Conservation (phyloP, 139 green algal genomes). For the Coelastrella sp. region DNA sequence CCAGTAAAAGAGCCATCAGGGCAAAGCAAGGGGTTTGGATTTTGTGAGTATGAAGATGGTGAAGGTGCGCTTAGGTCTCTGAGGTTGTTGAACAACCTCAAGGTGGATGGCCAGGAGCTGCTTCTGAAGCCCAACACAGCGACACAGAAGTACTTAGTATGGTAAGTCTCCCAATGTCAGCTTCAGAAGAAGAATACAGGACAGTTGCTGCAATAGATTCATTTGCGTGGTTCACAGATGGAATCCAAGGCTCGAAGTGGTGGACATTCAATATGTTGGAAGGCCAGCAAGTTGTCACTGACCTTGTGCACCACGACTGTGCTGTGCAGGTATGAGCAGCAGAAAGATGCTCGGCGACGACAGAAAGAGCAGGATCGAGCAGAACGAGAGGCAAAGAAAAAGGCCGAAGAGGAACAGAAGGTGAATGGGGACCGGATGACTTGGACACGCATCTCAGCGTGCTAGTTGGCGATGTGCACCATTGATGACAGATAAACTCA, state of each 20-base stretch:
- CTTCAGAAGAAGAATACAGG: too few species aligned
- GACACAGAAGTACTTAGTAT: constrained; percentile 67
- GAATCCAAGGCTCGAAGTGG: too few species aligned
- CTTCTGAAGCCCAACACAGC: constrained; percentile 87
- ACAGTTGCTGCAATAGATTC: too few species aligned
- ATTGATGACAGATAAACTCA: too few species aligned
- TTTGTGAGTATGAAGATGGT: constrained; percentile 87
- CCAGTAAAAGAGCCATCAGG: constrained; percentile 80
- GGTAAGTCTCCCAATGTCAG: too few species aligned
- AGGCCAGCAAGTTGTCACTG: neutral
- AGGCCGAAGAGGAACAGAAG: constrained; percentile 52
- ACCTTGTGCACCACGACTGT: neutral
- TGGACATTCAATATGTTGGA: too few species aligned
- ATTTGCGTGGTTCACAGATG: too few species aligned
- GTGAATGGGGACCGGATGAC: neutral
- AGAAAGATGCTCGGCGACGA: constrained; percentile 57
- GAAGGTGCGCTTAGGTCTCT: constrained; percentile 81
- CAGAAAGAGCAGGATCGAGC: constrained; percentile 55
- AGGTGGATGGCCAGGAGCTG: constrained; percentile 88
- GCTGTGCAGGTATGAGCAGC: constrained; percentile 64
- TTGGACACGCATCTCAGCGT: neutral
- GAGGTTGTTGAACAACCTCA: constrained; percentile 73
- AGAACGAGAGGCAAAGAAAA: constrained; percentile 53
- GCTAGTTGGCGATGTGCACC: neutral
- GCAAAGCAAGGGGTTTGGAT: constrained; percentile 91